These are phyloP conservation scores for Colletotrichum eremochloae DNA, from an alignment of 2,329 filamentous ascomycete genomes.

Conservation along the genomic window DNA sequence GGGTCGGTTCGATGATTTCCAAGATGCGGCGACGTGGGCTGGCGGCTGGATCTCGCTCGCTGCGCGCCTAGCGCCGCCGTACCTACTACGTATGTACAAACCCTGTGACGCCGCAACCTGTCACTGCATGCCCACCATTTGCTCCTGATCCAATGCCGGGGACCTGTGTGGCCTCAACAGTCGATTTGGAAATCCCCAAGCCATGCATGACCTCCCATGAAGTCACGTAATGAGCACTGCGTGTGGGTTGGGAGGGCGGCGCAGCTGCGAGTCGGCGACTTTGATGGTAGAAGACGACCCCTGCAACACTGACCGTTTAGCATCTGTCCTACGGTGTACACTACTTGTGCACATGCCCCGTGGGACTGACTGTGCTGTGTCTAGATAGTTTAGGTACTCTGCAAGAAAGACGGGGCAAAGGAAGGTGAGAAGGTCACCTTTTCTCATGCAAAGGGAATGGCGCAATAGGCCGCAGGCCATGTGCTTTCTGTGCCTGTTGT, in stretches of 20 bases:
- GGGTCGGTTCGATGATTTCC: conserved; percentile 13
- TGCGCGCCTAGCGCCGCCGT: conserved; percentile 1
- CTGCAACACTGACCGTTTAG: conserved; percentile 23
- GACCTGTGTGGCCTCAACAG: conserved; percentile 4
- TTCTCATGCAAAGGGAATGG: conserved; percentile 26
- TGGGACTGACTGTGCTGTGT: neutral
- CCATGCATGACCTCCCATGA: neutral
- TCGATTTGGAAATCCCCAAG: neutral
- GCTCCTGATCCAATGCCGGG: neutral
- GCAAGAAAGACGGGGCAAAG: neutral
- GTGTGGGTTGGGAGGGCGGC: neutral
- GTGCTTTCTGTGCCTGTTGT: neutral
- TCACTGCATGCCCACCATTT: neutral
- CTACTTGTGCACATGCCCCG: neutral
- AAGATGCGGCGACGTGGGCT: conserved; percentile 37
- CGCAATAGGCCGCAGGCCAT: conserved; percentile 21
- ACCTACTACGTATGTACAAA: neutral
- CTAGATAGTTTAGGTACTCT: neutral
- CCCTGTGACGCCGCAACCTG: neutral
- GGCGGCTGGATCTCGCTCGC: conserved; percentile 36
- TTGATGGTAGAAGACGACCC: conserved; percentile 17
- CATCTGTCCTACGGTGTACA: conserved; percentile 5
- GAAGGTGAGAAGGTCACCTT: neutral
- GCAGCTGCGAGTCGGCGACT: neutral
- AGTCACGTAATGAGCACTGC: neutral